phyloP scores from a whole-genome alignment of 805 yeast genomes.

The Wickerhamomyces xylosicus region DNA sequence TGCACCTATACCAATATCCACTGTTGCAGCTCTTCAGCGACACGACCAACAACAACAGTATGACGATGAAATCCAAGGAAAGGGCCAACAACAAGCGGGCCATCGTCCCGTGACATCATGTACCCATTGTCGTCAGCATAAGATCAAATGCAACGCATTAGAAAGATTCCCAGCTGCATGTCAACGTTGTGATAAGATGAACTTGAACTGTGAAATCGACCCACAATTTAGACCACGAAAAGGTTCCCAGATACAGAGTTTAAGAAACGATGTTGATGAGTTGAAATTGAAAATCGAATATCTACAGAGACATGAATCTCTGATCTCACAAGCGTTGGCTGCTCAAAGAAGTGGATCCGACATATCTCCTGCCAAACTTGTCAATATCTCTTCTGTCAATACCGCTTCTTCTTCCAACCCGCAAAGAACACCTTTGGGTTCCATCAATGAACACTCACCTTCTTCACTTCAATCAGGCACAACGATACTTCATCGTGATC shows the following conservation, averaged over 20 bases:
- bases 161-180: slow-evolving; percentile 78
- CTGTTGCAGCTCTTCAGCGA: slow-evolving; percentile 5
- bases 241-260: slow-evolving; percentile 79
- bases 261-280: slow-evolving; percentile 80
- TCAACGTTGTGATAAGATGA: slow-evolving; percentile 72
- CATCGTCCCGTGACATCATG: slow-evolving; percentile 90
- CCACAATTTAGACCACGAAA: slow-evolving; percentile 87
- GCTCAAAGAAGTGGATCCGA: slow-evolving; percentile 15
- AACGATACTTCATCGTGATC: slow-evolving; percentile 35
- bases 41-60: slow-evolving; percentile 1
- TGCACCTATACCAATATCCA: slow-evolving; percentile 10
- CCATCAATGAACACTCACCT: slow-evolving; percentile 5
- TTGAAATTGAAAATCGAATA: slow-evolving; percentile 62
- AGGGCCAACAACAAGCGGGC: slow-evolving; percentile 29
- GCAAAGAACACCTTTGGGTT: background rate
- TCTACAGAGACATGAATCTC: slow-evolving; percentile 52
- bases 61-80: background rate
- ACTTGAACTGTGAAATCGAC: slow-evolving; percentile 75
- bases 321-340: slow-evolving; percentile 46
- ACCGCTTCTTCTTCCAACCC: background rate
- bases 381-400: background rate
- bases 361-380: slow-evolving; percentile 4
- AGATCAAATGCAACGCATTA: slow-evolving; percentile 86
- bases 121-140: slow-evolving; percentile 90
- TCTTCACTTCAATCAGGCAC: slow-evolving; percentile 23